Evolutionary conservation across 495 filamentous ascomycete species (phyloP).

Genomic region (Oidiodendron maius): DNA sequence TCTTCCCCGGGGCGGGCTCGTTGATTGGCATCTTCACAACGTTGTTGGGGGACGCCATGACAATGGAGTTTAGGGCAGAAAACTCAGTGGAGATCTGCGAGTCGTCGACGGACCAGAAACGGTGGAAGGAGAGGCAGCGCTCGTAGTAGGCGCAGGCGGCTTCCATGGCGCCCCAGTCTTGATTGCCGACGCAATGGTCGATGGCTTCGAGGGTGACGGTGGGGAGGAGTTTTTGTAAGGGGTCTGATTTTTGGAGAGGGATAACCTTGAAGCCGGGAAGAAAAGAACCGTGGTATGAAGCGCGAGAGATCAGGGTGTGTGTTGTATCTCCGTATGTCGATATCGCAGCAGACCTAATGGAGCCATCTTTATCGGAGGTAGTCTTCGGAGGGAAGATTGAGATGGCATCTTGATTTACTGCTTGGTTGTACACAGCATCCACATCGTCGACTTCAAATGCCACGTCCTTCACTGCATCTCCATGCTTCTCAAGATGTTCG

Average conservation of each 20-base stretch:
- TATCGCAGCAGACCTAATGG: slow-evolving; percentile 66
- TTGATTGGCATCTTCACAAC: slow-evolving; percentile 96
- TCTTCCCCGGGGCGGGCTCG: slow-evolving; percentile 83
- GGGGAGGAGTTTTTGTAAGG: slow-evolving; percentile 52
- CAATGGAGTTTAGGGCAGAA: slow-evolving; percentile 75
- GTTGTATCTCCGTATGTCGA: slow-evolving; percentile 89
- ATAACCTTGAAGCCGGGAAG: slow-evolving; percentile 68
- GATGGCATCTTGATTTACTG: slow-evolving; percentile 63
- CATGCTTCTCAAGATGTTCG: slow-evolving; percentile 70
- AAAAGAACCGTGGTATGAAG: slow-evolving; percentile 63
- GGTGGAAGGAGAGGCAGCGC: slow-evolving; percentile 80
- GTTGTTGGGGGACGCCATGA: slow-evolving; percentile 81
- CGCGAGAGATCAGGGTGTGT: slow-evolving; percentile 74
- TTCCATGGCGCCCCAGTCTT: slow-evolving; percentile 85
- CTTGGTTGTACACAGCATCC: slow-evolving; percentile 62
- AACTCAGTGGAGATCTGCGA: slow-evolving; percentile 82
- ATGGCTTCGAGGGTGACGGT: slow-evolving; percentile 61
- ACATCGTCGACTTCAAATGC: slow-evolving; percentile 88
- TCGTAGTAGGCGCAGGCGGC: slow-evolving; percentile 85
- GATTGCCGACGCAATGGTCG: slow-evolving; percentile 93
- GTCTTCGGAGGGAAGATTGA: slow-evolving; percentile 51
- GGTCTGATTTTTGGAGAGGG: slow-evolving; percentile 15
- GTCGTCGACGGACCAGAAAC: slow-evolving; percentile 93
- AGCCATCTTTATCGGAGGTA: slow-evolving; percentile 41
- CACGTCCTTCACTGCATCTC: slow-evolving; percentile 87